Conservation (phyloP, 75 land plant species). For the Pinus albicaulis region DNA sequence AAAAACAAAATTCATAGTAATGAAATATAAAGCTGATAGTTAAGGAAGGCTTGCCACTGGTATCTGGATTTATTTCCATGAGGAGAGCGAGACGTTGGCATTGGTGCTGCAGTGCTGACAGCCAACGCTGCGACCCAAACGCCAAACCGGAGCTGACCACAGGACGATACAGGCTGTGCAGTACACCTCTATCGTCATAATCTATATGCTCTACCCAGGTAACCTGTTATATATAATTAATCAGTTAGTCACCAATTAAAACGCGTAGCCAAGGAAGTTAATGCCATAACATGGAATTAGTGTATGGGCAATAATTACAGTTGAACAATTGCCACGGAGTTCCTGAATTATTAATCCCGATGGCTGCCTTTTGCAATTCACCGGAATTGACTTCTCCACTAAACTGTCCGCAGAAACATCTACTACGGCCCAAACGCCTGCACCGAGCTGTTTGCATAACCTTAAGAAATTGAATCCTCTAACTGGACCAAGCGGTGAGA, state of each 20-base stretch:
- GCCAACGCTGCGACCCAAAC: slow-evolving; percentile 24
- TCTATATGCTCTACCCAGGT: slow-evolving; percentile 25
- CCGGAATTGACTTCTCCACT: slow-evolving; percentile 9
- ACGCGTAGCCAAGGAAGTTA: too few species aligned
- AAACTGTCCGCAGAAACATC: slow-evolving; percentile 31
- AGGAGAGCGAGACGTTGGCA: slow-evolving; percentile 21
- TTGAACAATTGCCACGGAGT: slow-evolving; percentile 47
- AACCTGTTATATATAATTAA: slow-evolving; percentile 9
- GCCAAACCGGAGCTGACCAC: slow-evolving; percentile 18
- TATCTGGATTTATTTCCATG: too few species aligned
- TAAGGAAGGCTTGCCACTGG: too few species aligned
- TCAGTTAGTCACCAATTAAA: too few species aligned
- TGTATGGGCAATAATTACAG: slow-evolving; percentile 15
- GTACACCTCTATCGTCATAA: slow-evolving; percentile 16
- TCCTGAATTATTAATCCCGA: slow-evolving; percentile 50
- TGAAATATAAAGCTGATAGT: too few species aligned
- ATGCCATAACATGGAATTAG: too few species aligned
- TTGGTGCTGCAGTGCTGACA: slow-evolving; percentile 21
- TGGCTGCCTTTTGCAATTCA: slow-evolving; percentile 18
- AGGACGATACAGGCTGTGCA: slow-evolving; percentile 15
- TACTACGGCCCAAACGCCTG: slow-evolving; percentile 32
- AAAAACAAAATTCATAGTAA: too few species aligned
- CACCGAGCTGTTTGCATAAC: slow-evolving; percentile 28
- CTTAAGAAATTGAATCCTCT: slow-evolving; percentile 23
- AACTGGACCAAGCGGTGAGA: slow-evolving; percentile 29